These are phyloP conservation scores for Penicillium nucicola DNA, from an alignment of 495 filamentous ascomycete genomes.

Conservation along the genomic window DNA sequence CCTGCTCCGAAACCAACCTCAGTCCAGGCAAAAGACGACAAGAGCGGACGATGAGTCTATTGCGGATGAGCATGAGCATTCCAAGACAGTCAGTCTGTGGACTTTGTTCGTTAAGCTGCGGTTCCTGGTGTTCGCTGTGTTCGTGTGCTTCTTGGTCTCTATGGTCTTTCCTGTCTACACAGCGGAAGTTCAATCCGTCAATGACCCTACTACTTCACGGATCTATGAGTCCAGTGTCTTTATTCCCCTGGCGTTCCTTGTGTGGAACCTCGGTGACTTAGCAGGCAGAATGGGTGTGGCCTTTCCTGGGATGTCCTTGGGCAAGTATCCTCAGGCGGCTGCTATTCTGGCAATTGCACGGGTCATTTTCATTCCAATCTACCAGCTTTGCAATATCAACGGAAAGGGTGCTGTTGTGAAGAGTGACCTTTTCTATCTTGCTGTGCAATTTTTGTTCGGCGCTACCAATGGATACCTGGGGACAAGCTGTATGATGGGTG, in stretches of 20 bases:
- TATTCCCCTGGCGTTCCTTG: constrained; percentile 84
- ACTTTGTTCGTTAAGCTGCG: constrained; percentile 69
- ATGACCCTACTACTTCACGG: constrained; percentile 44
- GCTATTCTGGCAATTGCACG: constrained; percentile 63
- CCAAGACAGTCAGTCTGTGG: constrained; percentile 60
- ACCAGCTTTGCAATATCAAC: constrained; percentile 81
- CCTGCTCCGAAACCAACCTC: constrained; percentile 42
- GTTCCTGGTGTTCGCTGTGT: constrained; percentile 67
- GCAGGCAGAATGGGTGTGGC: constrained; percentile 68
- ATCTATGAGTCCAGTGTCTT: constrained; percentile 72
- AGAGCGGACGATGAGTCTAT: constrained; percentile 16
- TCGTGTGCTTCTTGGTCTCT: constrained; percentile 74
- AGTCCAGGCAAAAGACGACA: constrained; percentile 17
- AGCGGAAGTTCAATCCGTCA: constrained; percentile 70
- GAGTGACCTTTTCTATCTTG: constrained; percentile 84
- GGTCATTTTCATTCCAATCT: constrained; percentile 74
- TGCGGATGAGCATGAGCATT: background rate
- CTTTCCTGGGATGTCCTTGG: constrained; percentile 57
- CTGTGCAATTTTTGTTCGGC: constrained; percentile 83
- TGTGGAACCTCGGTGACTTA: constrained; percentile 93
- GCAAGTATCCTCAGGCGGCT: constrained; percentile 57
- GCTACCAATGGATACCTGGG: constrained; percentile 82
- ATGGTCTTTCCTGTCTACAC: constrained; percentile 98
- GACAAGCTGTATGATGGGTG: constrained; percentile 86
- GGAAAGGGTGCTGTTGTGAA: constrained; percentile 64